phyloP scores from a whole-genome alignment of 306 rosid species.

The Quercus glauca region DNA sequence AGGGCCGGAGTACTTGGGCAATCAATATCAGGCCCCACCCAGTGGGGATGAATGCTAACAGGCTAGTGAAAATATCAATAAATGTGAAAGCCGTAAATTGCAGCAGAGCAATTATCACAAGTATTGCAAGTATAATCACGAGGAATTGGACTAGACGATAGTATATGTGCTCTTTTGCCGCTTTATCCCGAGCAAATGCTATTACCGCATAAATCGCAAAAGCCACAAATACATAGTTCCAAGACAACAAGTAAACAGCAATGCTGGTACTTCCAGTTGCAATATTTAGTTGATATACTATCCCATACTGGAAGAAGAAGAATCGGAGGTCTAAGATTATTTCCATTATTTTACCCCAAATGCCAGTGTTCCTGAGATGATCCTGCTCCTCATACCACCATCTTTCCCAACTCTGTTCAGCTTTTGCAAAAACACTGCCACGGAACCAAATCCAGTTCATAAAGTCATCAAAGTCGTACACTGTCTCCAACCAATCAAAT shows the following conservation, averaged over 20 bases:
- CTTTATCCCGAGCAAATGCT: conserved; percentile 58
- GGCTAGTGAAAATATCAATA: conserved; percentile 66
- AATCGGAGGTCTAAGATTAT: conserved; percentile 74
- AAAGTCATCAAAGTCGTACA: conserved; percentile 74
- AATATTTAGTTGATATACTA: conserved; percentile 69
- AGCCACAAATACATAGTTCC: conserved; percentile 61
- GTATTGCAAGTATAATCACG: conserved; percentile 40
- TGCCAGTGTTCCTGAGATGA: conserved; percentile 68
- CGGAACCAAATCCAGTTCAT: conserved; percentile 78
- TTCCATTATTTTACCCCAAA: conserved; percentile 78
- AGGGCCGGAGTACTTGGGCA: conserved; percentile 75
- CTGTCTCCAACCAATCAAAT: conserved; percentile 89
- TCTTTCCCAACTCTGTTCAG: conserved; percentile 91
- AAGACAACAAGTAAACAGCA: conserved; percentile 69
- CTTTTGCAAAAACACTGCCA: conserved; percentile 79
- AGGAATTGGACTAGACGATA: conserved; percentile 73
- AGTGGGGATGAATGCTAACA: conserved; percentile 81
- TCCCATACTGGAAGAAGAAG: conserved; percentile 78
- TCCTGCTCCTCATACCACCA: conserved; percentile 98
- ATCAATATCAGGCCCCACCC: conserved; percentile 85
- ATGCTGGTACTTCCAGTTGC: conserved; percentile 65
- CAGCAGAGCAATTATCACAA: conserved; percentile 55
- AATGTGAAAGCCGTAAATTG: conserved; percentile 59
- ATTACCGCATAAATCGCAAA: conserved; percentile 52
- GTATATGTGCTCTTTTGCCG: conserved; percentile 65